A percentile compares a stretch with the other conserved stretches of the same genome.
phyloP scores from a whole-genome alignment of 345 rosid species.

The Gynandropsis gynandra region DNA sequence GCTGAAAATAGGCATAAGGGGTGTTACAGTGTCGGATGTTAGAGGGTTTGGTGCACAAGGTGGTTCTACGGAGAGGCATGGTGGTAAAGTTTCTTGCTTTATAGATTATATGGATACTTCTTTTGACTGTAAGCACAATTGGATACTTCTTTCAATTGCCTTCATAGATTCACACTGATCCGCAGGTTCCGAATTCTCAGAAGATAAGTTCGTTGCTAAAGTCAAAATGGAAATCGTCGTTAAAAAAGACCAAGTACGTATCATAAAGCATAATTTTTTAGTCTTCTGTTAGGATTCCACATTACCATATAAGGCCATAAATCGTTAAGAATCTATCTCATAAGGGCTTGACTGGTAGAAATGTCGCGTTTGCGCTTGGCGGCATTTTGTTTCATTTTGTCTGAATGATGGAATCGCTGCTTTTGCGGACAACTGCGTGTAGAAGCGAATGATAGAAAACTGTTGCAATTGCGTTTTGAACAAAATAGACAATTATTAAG shows the following conservation, averaged over 20 bases:
- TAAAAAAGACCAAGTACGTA: constrained; percentile 61
- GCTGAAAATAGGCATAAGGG: constrained; percentile 72
- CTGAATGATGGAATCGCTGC: too few relatives aligned
- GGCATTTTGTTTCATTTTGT: too few relatives aligned
- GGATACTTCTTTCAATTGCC: constrained; percentile 14
- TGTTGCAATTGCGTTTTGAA: too few relatives aligned
- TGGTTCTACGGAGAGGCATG: constrained; percentile 76
- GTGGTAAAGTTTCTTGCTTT: constrained; percentile 44
- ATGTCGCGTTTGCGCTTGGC: too few relatives aligned
- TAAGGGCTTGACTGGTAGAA: too few relatives aligned
- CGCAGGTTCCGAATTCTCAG: constrained; percentile 83
- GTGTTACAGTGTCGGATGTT: constrained; percentile 87
- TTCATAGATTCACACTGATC: constrained; percentile 10
- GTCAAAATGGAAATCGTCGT: constrained; percentile 92
- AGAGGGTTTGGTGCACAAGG: constrained; percentile 90
- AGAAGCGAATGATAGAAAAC: too few relatives aligned
- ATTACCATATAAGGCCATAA: too few relatives aligned
- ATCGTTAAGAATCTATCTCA: too few relatives aligned
- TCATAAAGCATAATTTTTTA: neutral
- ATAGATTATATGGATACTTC: neutral
- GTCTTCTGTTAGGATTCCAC: too few relatives aligned
- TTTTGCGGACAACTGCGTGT: too few relatives aligned
- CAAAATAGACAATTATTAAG: too few relatives aligned
- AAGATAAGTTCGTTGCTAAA: constrained; percentile 78
- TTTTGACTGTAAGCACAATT: neutral